phyloP scores from a whole-genome alignment of 495 filamentous ascomycete genomes.

The Talaromyces thailandensis region DNA sequence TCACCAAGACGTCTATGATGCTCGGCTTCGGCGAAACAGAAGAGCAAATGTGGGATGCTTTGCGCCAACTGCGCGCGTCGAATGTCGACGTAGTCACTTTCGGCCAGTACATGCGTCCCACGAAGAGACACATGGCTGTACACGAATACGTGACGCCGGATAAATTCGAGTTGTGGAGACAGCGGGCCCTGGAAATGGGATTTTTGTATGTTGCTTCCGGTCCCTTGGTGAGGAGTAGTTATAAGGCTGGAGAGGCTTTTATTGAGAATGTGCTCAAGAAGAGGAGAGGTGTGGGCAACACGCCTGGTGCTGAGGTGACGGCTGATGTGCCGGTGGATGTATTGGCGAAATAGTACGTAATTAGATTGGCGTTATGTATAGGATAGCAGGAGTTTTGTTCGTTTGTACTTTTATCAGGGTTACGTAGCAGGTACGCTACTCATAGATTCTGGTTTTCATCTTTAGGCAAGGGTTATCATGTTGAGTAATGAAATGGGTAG shows the following conservation, averaged over 20 bases:
- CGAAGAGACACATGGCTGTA: slow-evolving; percentile 94
- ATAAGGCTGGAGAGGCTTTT: slow-evolving; percentile 97
- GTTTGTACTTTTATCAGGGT: not conserved
- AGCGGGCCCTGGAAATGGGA: slow-evolving; percentile 86
- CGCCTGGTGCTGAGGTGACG: slow-evolving; percentile 10
- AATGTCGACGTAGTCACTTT: slow-evolving; percentile 94
- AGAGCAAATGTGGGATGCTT: slow-evolving; percentile 71
- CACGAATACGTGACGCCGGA: slow-evolving; percentile 88
- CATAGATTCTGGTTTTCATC: not conserved
- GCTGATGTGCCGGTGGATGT: slow-evolving; percentile 9
- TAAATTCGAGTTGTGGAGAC: slow-evolving; percentile 81
- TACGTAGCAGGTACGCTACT: not conserved
- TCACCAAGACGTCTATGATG: slow-evolving; percentile 98
- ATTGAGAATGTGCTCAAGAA: slow-evolving; percentile 97
- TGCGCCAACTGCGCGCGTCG: slow-evolving; percentile 68
- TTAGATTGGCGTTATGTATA: not conserved
- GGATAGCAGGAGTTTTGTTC: not conserved
- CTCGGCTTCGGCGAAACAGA: slow-evolving; percentile 89
- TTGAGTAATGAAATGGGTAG: not conserved
- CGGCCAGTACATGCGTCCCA: slow-evolving; percentile 98
- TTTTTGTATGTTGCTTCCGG: slow-evolving; percentile 95
- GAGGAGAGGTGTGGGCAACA: slow-evolving; percentile 40
- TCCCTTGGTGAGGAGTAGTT: slow-evolving; percentile 83
- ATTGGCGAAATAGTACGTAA: not conserved
- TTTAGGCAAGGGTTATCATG: not conserved